Base-by-base conservation (phyloP, 306 rosid species). In the Begonia fuchsioides region DNA sequence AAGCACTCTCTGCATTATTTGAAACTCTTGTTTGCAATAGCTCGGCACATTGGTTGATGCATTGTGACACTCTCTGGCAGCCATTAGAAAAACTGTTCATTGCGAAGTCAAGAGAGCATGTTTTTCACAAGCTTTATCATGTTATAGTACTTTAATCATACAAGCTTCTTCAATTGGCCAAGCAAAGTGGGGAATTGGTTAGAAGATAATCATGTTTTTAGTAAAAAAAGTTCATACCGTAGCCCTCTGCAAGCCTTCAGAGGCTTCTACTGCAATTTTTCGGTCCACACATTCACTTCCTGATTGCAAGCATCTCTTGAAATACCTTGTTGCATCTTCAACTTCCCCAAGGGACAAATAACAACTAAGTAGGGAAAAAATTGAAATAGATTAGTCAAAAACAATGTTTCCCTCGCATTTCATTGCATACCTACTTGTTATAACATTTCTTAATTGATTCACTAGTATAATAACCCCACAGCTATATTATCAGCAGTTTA, bases 261-360 rank as follows among this genome's bases (percentile, higher is more conserved):
- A 81, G 53, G 98, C 96, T 63, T 90, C 98, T 55, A 82, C 87
- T 13, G 68, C 72, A 69, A 77, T 68, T 73, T 79, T 90, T 46
- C 84, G 80, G 75, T 90, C 96, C 55, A 73, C 87, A 47, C 83
- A 80, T 59, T 75, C 87, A 65, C 57, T 67, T 67, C 79, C 93
- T 19, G 76, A 63, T 62, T 75, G 93, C 69, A 90, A 78, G 76
- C 98, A 90, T 68, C 65, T 79, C 72, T 70, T 85, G 69, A 82
- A 85, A 67, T 68, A 74, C 43, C 64, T 71, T 17, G 77, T 54
- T 32, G 98, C 96, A 47, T 55, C 82, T 68, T 68, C 87, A 58
- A 82, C 79, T 72, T 85, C 96, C 64, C 98, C 98, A 67, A 90
- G 63, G 53, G 79, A 70, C 67, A 90, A 93, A 77, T 73, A 75